Base-by-base conservation (phyloP, 352 stramenopile genomes). In the Phytopythium boreale region DNA sequence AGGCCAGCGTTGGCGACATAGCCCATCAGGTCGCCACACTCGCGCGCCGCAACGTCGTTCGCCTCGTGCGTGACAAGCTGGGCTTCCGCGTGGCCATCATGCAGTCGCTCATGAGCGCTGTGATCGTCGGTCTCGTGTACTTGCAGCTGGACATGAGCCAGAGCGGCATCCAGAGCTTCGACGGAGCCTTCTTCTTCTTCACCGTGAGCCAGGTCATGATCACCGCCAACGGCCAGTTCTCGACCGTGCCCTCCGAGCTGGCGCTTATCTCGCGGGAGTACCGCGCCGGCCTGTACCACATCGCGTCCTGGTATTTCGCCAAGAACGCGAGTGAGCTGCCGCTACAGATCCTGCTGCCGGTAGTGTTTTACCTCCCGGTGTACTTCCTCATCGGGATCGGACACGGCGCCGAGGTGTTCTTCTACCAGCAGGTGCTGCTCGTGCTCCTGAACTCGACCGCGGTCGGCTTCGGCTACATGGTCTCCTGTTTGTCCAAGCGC, bases 271-370 rank as follows among this genome's bases (percentile, higher is more conserved):
- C 17, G 4, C 62, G 70, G 2, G 71, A 81, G 56, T 73, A 79
- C 68, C 26, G 58, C 12, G 57, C 49, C 1, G 68, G 71, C 8
- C 52, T 81, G 19, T 79, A 77, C 24, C 58, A 63, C 39, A 20
- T 72, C 12, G 31, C 56, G 2, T 61, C 67, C 0, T 80, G 73
- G 70, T 80, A 76, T 36, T 7, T 66, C 12, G 61, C 70, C 44
- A 80, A 76, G 57, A 80, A 75, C 58, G n/a, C 69, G n/a, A 80
- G 67, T 29, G 73, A 80, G 58, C 26, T 76, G 5, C 63, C 59
- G 1, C 66, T 77, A 53, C 73, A 80, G 52, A 27, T 76, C 15
- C 27, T 77, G 14, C 56, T 77, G 34, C 64, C 70, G 6, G 53
- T 76, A 22, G 36, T 77, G 26, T 71, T 75, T 37, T 66, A 76